These are phyloP conservation scores for Kwoniella bestiolae DNA, from an alignment of 768 basidiomycete genomes.

Conservation along the genomic window DNA sequence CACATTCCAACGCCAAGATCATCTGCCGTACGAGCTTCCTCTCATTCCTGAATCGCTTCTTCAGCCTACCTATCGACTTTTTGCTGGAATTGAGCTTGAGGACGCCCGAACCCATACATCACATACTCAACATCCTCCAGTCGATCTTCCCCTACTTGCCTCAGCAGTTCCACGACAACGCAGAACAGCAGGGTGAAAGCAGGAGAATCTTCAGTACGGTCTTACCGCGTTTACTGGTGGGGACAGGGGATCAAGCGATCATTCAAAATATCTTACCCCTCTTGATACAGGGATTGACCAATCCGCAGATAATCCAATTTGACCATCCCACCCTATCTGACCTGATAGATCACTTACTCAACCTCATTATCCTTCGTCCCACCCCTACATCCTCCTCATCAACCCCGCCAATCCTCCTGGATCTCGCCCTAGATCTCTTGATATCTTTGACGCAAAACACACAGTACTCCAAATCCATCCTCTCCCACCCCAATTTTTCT, in stretches of 20 bases:
- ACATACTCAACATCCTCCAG: constrained; percentile 56
- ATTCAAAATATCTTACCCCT: constrained; percentile 44
- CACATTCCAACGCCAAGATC: constrained; percentile 33
- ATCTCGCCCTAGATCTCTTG: constrained; percentile 70
- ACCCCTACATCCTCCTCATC: background rate
- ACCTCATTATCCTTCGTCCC: constrained; percentile 39
- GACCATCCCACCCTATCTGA: constrained; percentile 28
- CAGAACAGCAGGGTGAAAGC: background rate
- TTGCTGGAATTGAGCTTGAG: constrained; percentile 41
- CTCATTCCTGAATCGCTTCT: constrained; percentile 37
- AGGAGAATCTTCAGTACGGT: constrained; percentile 15
- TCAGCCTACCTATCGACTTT: constrained; percentile 26
- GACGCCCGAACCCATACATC: constrained; percentile 54
- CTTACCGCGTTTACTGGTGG: constrained; percentile 41
- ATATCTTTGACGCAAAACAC: constrained; percentile 71
- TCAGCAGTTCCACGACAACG: constrained; percentile 13
- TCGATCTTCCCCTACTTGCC: constrained; percentile 39
- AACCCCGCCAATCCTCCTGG: constrained; percentile 63
- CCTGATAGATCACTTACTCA: constrained; percentile 43
- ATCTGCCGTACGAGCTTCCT: constrained; percentile 31
- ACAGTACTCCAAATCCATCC: constrained; percentile 66
- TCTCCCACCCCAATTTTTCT: constrained; percentile 36
- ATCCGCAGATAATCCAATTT: constrained; percentile 9
- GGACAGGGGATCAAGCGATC: constrained; percentile 47
- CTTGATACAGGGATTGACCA: constrained; percentile 38